A percentile compares a stretch with the other conserved stretches of the same genome.
phyloP scores from a whole-genome alignment of 2,329 filamentous ascomycete species.

The Lasiodiplodia theobromae region DNA sequence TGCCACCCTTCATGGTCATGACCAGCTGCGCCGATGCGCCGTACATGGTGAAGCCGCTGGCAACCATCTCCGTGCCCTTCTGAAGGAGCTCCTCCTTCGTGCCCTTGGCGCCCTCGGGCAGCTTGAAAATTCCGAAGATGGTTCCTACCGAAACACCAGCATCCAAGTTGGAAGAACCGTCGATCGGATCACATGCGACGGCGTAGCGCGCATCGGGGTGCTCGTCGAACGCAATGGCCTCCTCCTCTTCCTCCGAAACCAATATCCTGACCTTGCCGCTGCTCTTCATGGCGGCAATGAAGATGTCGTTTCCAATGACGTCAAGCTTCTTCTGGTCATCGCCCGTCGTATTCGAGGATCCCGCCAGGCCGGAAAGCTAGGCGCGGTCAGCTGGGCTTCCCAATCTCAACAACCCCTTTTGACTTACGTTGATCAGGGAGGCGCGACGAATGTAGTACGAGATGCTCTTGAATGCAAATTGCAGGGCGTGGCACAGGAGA shows the following conservation, averaged over 20 bases:
- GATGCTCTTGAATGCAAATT: constrained; percentile 99
- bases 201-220: constrained; percentile 82
- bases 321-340: constrained; percentile 99
- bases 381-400: background rate
- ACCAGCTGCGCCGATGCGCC: constrained; percentile 95
- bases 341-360: constrained; percentile 92
- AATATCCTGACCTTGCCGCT: constrained; percentile 89
- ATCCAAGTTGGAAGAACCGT: constrained; percentile 96
- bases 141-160: constrained; percentile 97
- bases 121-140: constrained; percentile 94
- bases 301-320: constrained; percentile 97
- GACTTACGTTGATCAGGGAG: constrained; percentile 78
- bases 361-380: constrained; percentile 85
- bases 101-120: constrained; percentile 76
- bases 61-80: constrained; percentile 89
- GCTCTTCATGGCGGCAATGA: constrained; percentile 92
- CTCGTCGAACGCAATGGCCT: constrained; percentile 84
- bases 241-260: constrained; percentile 98
- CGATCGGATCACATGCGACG: constrained; percentile 96
- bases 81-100: constrained; percentile 85
- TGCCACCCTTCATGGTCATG: constrained; percentile 92
- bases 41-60: constrained; percentile 99
- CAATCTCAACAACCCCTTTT: background rate
- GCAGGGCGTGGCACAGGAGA: constrained; percentile 93
- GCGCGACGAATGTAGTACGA: constrained; percentile 98